Evolutionary conservation across 768 basidiomycete species (phyloP).

Genomic region (Nidula microcarpa): DNA sequence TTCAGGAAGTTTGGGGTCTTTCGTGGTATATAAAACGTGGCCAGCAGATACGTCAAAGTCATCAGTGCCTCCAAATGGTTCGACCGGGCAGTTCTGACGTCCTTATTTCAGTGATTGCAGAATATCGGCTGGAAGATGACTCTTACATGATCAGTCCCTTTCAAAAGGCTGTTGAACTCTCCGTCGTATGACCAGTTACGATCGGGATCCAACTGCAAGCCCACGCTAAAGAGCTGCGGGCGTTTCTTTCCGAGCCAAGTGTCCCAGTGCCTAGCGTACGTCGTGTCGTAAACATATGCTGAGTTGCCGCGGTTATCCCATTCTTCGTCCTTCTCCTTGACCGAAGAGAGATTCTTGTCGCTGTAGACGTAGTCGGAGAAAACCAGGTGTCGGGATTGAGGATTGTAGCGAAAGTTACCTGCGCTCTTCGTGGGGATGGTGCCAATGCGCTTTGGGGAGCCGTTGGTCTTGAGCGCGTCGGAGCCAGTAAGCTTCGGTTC

Average conservation of each 20-base stretch:
- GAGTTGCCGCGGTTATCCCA: slow-evolving; percentile 72
- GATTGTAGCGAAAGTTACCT: slow-evolving; percentile 67
- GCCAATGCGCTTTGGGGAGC: slow-evolving; percentile 49
- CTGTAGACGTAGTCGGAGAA: slow-evolving; percentile 84
- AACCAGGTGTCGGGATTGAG: slow-evolving; percentile 57
- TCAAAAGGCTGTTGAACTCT: slow-evolving; percentile 56
- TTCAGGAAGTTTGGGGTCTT: slow-evolving; percentile 72
- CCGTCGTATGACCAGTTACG: slow-evolving; percentile 51
- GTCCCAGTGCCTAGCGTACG: slow-evolving; percentile 78
- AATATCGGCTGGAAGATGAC: slow-evolving; percentile 1
- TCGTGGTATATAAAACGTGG: slow-evolving; percentile 80
- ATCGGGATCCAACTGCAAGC: slow-evolving; percentile 42
- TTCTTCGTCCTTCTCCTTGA: slow-evolving; percentile 64
- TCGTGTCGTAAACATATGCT: slow-evolving; percentile 67
- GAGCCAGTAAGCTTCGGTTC: slow-evolving; percentile 15
- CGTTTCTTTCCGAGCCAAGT: slow-evolving; percentile 72
- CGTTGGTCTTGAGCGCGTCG: slow-evolving; percentile 24
- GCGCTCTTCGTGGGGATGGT: slow-evolving; percentile 66
- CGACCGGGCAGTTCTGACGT: slow-evolving; percentile 65
- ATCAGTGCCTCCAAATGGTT: slow-evolving; percentile 82
- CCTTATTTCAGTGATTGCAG: neutral
- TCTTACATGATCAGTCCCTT: slow-evolving; percentile 69
- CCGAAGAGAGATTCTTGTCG: slow-evolving; percentile 69
- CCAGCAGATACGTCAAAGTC: slow-evolving; percentile 73
- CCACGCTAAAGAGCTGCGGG: slow-evolving; percentile 68